Evolutionary conservation across 2,329 filamentous ascomycete genomes (phyloP).

Genomic region (Ceratocystis variospora): DNA sequence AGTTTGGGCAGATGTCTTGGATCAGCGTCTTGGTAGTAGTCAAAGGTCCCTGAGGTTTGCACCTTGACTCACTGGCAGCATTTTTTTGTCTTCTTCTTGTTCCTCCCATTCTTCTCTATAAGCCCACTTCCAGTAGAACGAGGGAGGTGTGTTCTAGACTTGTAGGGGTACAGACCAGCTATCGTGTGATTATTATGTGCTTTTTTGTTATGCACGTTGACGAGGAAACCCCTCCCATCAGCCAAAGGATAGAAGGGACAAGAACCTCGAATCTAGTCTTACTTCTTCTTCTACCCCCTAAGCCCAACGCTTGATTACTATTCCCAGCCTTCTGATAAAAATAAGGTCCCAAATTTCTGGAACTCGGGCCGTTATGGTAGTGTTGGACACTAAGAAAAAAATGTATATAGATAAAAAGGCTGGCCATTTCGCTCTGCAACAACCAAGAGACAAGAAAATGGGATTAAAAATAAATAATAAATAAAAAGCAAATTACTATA

Average conservation of each 20-base stretch:
- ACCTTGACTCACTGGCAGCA: neutral
- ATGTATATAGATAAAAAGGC: neutral
- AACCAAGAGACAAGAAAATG: neutral
- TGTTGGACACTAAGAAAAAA: neutral
- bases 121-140: neutral
- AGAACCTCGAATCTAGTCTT: neutral
- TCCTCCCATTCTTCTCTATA: neutral
- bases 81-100: neutral
- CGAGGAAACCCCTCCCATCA: neutral
- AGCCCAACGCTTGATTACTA: neutral
- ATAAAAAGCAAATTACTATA: neutral
- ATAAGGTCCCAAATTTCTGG: slow-evolving; percentile 3
- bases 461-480: neutral
- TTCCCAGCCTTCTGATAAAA: slow-evolving; percentile 7
- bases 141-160: neutral
- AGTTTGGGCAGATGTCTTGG: neutral
- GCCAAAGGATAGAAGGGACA: neutral
- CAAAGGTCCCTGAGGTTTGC: neutral
- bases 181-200: neutral
- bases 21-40: neutral
- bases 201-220: neutral
- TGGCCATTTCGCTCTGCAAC: neutral
- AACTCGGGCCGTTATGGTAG: slow-evolving; percentile 1
- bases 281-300: neutral
- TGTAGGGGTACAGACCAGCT: neutral